A percentile compares a stretch with the other conserved stretches of the same genome.
Conservation (phyloP, 176 grass and related monocot species). For the Pontederia paniculata region DNA sequence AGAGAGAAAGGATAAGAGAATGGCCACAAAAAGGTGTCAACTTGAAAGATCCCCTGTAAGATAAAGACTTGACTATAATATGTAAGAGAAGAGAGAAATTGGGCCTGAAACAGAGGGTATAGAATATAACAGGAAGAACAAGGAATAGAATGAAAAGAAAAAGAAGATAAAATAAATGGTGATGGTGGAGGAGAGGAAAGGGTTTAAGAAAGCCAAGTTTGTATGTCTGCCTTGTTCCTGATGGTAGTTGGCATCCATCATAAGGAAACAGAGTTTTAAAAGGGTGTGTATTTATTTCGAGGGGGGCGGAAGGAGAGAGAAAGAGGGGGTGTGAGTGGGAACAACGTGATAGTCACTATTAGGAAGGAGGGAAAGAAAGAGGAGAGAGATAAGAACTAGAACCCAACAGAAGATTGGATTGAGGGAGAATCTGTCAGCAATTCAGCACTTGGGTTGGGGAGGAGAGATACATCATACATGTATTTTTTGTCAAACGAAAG, state of each 20-base stretch:
- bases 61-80: neutral
- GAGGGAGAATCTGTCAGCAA: too few species aligned
- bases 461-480: too few species aligned
- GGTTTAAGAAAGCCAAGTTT: too few species aligned
- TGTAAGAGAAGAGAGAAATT: neutral
- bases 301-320: slow-evolving; percentile 27
- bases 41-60: neutral
- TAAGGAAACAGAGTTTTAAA: too few species aligned
- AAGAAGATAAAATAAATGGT: slow-evolving; percentile 8
- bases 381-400: neutral
- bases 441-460: too few species aligned
- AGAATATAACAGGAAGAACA: too few species aligned
- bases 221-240: too few species aligned
- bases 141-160: too few species aligned
- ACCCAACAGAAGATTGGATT: too few species aligned
- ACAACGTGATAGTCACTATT: slow-evolving; percentile 24
- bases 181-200: neutral
- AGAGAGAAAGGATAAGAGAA: slow-evolving; percentile 3
- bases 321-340: neutral
- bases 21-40: neutral
- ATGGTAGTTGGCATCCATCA: too few species aligned
- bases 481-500: too few species aligned
- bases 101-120: neutral
- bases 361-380: slow-evolving; percentile 20
- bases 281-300: slow-evolving; percentile 26